Evolutionary conservation across 2,329 filamentous ascomycete genomes (phyloP).

Genomic region (Elsinoe batatas): DNA sequence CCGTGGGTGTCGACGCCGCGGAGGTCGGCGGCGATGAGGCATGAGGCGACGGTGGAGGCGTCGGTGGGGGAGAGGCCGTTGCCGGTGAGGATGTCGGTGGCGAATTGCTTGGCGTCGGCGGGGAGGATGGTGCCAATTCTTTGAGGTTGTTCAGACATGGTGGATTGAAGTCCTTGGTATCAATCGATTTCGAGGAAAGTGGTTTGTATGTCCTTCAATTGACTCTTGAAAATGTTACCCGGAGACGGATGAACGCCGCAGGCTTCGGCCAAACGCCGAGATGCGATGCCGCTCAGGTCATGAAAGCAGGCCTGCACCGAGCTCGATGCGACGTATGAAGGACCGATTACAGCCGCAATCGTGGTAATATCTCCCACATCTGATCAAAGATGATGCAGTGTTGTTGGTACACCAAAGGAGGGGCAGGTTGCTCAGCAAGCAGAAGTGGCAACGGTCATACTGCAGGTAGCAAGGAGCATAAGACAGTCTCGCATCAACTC

Average conservation of each 20-base stretch:
- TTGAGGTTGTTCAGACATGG: background rate
- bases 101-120: conserved; percentile 31
- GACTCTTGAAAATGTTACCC: background rate
- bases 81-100: conserved; percentile 45
- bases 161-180: background rate
- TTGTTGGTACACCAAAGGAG: background rate
- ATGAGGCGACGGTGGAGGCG: conserved; percentile 51
- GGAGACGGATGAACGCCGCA: background rate
- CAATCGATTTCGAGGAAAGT: too few relatives aligned
- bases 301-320: too few relatives aligned
- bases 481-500: background rate
- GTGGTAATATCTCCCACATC: too few relatives aligned
- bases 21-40: conserved; percentile 61
- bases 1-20: conserved; percentile 70
- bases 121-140: conserved; percentile 15
- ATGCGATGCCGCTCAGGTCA: background rate
- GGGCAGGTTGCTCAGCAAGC: background rate
- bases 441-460: background rate
- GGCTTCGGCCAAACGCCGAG: background rate
- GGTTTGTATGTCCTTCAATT: background rate
- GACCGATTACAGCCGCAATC: too few relatives aligned
- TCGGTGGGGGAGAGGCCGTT: conserved; percentile 50
- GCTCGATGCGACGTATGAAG: too few relatives aligned
- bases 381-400: too few relatives aligned
- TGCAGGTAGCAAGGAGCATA: background rate